phyloP scores from a whole-genome alignment of 768 basidiomycete genomes.

The Plicaturopsis crispa region DNA sequence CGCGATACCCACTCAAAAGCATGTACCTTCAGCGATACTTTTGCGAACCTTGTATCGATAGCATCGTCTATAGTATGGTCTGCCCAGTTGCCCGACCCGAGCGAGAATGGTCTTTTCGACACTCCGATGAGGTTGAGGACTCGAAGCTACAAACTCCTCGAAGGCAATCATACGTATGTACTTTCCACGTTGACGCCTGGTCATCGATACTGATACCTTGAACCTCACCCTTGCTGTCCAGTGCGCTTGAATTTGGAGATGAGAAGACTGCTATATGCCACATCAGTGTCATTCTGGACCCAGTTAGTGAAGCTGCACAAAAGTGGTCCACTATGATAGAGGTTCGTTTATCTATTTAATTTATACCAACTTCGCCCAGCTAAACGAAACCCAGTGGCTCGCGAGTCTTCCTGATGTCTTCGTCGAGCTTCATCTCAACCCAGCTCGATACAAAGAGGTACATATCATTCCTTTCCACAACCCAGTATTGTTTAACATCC shows the following conservation, averaged over 20 bases:
- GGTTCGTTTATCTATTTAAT: conserved; percentile 31
- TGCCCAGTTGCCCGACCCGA: conserved; percentile 66
- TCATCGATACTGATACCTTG: conserved; percentile 1
- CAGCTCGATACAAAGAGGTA: conserved; percentile 62
- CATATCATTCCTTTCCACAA: conserved; percentile 9
- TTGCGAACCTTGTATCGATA: conserved; percentile 54
- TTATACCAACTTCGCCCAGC: not conserved
- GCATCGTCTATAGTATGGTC: conserved; percentile 67
- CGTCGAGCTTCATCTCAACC: conserved; percentile 77
- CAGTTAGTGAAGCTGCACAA: conserved; percentile 78
- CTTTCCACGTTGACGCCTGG: not conserved
- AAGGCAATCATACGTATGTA: conserved; percentile 59
- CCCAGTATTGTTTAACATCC: conserved; percentile 1
- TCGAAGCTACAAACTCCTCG: conserved; percentile 51
- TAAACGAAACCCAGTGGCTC: conserved; percentile 41
- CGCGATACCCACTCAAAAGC: not conserved
- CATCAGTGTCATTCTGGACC: conserved; percentile 73
- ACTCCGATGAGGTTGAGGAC: conserved; percentile 51
- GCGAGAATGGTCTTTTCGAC: conserved; percentile 67
- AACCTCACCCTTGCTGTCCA: conserved; percentile 18
- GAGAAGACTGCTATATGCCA: conserved; percentile 59
- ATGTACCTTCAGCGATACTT: conserved; percentile 35
- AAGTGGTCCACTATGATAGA: conserved; percentile 77
- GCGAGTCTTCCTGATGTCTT: conserved; percentile 54
- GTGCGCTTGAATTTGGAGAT: conserved; percentile 66